Conservation (phyloP, 345 rosid genomes). For the Bretschneidera sinensis region DNA sequence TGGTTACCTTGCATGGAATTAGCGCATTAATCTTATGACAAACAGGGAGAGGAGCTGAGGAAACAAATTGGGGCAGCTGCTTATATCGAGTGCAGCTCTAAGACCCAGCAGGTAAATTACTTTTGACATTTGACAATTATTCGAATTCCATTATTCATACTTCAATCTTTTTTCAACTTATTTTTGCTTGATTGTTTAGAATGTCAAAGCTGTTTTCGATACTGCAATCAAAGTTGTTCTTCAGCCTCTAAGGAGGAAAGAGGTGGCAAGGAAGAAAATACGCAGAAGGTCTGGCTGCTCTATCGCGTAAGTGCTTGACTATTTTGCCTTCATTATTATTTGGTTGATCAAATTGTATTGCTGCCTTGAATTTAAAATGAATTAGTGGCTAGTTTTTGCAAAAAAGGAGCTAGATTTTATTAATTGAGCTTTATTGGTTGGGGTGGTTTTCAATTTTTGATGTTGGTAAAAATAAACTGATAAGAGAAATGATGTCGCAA, state of each 20-base stretch:
- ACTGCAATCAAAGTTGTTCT: slow-evolving; percentile 94
- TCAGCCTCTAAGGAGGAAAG: slow-evolving; percentile 92
- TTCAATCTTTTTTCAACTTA: neutral
- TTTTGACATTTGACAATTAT: neutral
- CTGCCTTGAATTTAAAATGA: neutral
- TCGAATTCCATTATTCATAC: neutral
- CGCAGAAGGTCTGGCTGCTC: slow-evolving; percentile 63
- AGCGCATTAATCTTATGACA: slow-evolving; percentile 2
- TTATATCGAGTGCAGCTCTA: slow-evolving; percentile 95
- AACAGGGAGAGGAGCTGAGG: slow-evolving; percentile 90
- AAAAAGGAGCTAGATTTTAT: neutral
- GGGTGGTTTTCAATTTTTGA: neutral
- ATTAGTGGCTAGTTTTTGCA: neutral
- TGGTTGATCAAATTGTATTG: neutral
- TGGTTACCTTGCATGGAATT: neutral
- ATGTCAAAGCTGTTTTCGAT: slow-evolving; percentile 92
- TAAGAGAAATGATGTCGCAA: neutral
- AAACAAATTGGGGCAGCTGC: slow-evolving; percentile 96
- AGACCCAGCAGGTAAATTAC: slow-evolving; percentile 81
- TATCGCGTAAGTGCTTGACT: slow-evolving; percentile 55
- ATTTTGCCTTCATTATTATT: neutral
- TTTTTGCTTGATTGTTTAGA: slow-evolving; percentile 35
- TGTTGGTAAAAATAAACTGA: neutral
- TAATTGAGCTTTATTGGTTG: neutral
- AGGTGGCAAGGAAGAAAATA: slow-evolving; percentile 57